Evolutionary conservation across 306 rosid genomes (phyloP), one percentile per base, ranked within the genome.

Genomic region (Quercus suber): DNA sequence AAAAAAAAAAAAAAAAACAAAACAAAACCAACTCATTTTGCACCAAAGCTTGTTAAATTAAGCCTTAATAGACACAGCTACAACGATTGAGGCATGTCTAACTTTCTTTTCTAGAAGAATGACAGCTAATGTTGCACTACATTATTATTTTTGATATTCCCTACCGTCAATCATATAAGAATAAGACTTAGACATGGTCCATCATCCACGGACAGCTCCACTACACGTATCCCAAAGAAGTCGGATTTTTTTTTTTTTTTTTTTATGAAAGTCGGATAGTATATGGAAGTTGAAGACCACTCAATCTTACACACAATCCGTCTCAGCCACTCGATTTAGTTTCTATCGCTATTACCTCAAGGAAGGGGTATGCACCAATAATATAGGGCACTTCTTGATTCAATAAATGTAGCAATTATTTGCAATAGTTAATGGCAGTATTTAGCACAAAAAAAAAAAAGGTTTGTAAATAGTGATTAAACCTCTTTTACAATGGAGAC

Each of bases 221-320:
- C 31, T 4, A 37, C 14, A 57, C 41, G 71, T 73, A 20, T 51
- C 52, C 52, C 30, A 27, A 52, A 79, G 57, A 67, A 56, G 69
- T 63, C 45, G 43, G 81, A 79, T 86, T 23, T 23, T 23, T 21
- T 21, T n/a, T n/a, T n/a, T 77, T 86, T 23, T 23, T 23, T 23
- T 23, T 23, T 23, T 23, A 23, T 23, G 23, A 23, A 67, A 56
- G 69, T 63, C 45, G 43, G 81, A 79, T 86, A 77, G 80, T 56
- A 59, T 67, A 64, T 79, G 45, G 8, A 37, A 37, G 45, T 7
- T 37, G 45, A 8, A 37, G 45, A 37, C 10, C 45, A 37, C 45
- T 7, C 11, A 37, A 37, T 37, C 45, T 8, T 37, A 37, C 45
- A 37, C 45, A 8, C 45, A 37, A 37, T 37, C 45, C 45, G 45